Conservation (phyloP, 1,284 basidiomycete genomes). For the Testicularia cyperi region DNA sequence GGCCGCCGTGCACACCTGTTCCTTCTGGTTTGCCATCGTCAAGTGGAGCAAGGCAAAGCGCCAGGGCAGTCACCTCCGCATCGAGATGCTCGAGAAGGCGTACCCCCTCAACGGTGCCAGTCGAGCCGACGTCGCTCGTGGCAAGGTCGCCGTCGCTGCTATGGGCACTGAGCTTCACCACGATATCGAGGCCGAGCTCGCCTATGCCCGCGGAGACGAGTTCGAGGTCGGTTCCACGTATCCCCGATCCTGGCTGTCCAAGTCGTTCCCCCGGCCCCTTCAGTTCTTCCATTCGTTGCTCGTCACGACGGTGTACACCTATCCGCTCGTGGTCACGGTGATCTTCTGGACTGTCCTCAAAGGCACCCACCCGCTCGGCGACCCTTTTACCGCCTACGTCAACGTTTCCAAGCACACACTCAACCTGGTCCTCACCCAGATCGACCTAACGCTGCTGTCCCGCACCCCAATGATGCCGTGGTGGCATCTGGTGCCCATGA, state of each 20-base stretch:
- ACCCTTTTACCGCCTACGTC: constrained; percentile 68
- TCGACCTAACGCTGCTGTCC: constrained; percentile 68
- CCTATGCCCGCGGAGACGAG: constrained; percentile 2
- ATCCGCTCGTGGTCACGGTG: constrained; percentile 70
- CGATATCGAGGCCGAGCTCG: constrained; percentile 10
- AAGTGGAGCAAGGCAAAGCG: constrained; percentile 14
- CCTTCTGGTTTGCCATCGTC: constrained; percentile 8
- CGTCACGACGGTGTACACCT: constrained; percentile 18
- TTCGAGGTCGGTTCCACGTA: constrained; percentile 16
- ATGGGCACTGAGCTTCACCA: constrained; percentile 12
- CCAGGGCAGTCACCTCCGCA: background rate
- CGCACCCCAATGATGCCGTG: constrained; percentile 65
- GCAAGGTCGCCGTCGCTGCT: constrained; percentile 11
- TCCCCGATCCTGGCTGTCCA: constrained; percentile 17
- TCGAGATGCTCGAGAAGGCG: constrained; percentile 30
- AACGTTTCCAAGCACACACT: constrained; percentile 69
- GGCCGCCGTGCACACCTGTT: constrained; percentile 25
- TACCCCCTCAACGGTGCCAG: constrained; percentile 15
- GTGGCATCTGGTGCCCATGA: constrained; percentile 64
- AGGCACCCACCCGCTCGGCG: constrained; percentile 60
- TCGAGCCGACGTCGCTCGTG: constrained; percentile 13
- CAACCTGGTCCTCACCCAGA: constrained; percentile 67
- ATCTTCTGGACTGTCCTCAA: constrained; percentile 70
- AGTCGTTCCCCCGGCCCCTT: constrained; percentile 14
- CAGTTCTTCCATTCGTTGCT: constrained; percentile 23